Percentiles rank a stretch among this genome's conserved stretches.
Conservation (phyloP, 768 basidiomycete species). For the Agaricus blazei region DNA sequence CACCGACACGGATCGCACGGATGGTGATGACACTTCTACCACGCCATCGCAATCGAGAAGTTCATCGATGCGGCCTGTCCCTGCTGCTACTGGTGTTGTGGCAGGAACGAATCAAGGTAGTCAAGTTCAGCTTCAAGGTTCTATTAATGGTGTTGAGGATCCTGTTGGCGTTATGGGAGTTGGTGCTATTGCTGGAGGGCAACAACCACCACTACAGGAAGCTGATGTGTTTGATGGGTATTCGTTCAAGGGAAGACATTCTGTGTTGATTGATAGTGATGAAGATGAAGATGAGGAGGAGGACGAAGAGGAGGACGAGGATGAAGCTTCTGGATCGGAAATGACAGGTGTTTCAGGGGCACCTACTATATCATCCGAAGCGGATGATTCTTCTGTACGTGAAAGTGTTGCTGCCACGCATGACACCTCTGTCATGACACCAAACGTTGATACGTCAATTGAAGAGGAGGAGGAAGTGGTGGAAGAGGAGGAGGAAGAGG, state of each 20-base stretch:
- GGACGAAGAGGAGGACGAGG: constrained; percentile 29
- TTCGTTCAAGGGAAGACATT: constrained; percentile 85
- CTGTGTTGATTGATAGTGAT: constrained; percentile 68
- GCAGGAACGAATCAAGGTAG: neutral
- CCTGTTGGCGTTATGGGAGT: constrained; percentile 1
- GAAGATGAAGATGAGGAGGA: constrained; percentile 43
- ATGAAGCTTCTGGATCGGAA: constrained; percentile 20
- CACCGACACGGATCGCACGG: constrained; percentile 66
- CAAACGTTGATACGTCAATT: neutral
- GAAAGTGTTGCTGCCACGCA: neutral
- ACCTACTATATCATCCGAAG: constrained; percentile 13
- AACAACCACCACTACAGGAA: constrained; percentile 37
- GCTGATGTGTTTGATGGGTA: constrained; percentile 91
- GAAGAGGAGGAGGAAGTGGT: constrained; percentile 19
- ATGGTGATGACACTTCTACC: constrained; percentile 72
- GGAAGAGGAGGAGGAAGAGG: constrained; percentile 20
- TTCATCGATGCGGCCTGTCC: constrained; percentile 51
- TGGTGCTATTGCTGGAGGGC: neutral
- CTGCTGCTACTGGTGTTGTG: no score
- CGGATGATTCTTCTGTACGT: constrained; percentile 1
- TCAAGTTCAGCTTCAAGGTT: neutral
- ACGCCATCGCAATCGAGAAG: constrained; percentile 79
- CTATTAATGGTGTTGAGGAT: neutral
- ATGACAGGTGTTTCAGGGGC: constrained; percentile 17
- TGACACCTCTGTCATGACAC: neutral